Evolutionary conservation across 768 basidiomycete genomes (phyloP).

Genomic region (Trametes cingulata): DNA sequence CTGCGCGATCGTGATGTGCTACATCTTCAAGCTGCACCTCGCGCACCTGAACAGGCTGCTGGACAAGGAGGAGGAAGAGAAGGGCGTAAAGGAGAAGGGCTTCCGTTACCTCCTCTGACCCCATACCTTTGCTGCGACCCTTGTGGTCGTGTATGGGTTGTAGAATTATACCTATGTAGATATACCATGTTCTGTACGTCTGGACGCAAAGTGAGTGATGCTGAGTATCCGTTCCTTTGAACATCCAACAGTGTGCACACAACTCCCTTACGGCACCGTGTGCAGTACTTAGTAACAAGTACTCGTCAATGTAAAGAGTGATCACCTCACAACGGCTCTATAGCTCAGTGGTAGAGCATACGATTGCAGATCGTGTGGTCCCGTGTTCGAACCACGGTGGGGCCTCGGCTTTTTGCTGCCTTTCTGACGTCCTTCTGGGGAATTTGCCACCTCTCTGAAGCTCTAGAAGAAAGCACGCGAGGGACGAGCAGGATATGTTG

Average conservation of each 20-base stretch:
- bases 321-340: constrained; percentile 14
- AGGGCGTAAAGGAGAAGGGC: constrained; percentile 43
- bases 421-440: background rate
- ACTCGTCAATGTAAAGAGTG: no score
- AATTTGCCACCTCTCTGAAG: no score
- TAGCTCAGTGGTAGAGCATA: constrained; percentile 55
- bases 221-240: no score
- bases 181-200: background rate
- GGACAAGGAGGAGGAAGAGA: constrained; percentile 41
- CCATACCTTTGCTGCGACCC: no score
- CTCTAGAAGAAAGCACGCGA: no score
- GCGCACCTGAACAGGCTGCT: constrained; percentile 28
- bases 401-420: constrained; percentile 26
- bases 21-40: constrained; percentile 32
- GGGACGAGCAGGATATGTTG: no score
- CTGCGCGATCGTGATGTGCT: constrained; percentile 36
- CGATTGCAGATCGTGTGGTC: constrained; percentile 59
- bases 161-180: background rate
- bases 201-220: no score
- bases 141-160: no score
- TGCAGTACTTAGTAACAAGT: no score
- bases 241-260: no score
- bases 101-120: constrained; percentile 52
- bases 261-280: no score
- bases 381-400: constrained; percentile 59